Conservation (phyloP, 371 early-diverging fungal genomes). For the Circinella minor region DNA sequence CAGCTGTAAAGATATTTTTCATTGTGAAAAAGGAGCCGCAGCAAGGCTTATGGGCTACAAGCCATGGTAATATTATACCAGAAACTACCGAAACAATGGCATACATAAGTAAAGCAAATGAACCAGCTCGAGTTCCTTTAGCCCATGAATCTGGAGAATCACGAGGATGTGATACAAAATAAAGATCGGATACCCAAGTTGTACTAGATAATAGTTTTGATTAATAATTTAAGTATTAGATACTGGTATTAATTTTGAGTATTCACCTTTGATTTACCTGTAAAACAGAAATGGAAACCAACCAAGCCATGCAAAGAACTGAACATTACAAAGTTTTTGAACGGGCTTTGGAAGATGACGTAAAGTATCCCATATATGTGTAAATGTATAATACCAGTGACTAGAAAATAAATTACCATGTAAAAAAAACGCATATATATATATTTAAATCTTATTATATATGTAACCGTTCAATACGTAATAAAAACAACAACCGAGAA, state of each 20-base stretch:
- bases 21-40: conserved; percentile 34
- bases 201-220: conserved; percentile 19
- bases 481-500: too few relatives aligned
- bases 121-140: conserved; percentile 58
- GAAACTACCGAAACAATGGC: conserved; percentile 61
- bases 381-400: conserved; percentile 38
- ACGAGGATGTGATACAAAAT: conserved; percentile 28
- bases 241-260: too few relatives aligned
- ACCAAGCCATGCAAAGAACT: conserved; percentile 77
- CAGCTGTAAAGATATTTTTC: conserved; percentile 53
- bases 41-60: conserved; percentile 30
- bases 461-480: too few relatives aligned
- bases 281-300: conserved; percentile 73
- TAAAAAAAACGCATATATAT: too few relatives aligned
- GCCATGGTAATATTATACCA: conserved; percentile 52
- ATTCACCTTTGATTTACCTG: conserved; percentile 18
- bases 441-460: too few relatives aligned
- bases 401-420: conserved; percentile 14
- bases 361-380: conserved; percentile 48
- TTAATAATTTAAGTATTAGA: too few relatives aligned
- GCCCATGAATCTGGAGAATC: conserved; percentile 27
- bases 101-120: conserved; percentile 62
- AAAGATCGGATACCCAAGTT: conserved; percentile 50
- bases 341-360: conserved; percentile 54
- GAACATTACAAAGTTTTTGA: conserved; percentile 66